A percentile compares a stretch with the other conserved stretches of the same genome.
Conservation (phyloP, 2,329 filamentous ascomycete genomes). For the Fusarium clavum region DNA sequence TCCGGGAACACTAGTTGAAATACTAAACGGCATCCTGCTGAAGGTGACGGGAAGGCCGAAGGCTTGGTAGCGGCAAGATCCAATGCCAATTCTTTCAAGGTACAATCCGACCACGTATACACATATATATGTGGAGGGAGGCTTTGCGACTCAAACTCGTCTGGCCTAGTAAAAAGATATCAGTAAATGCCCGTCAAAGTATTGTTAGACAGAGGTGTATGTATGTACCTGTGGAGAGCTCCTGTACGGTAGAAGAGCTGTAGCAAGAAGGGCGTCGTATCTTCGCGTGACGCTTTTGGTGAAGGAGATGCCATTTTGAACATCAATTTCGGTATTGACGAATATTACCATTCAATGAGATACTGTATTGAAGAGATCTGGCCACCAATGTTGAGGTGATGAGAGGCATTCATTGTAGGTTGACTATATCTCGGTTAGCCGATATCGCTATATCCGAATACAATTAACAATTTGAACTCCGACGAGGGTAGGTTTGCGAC, state of each 20-base stretch:
- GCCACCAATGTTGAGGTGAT: neutral
- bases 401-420: constrained; percentile 8
- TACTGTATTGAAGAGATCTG: neutral
- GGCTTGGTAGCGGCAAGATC: constrained; percentile 77
- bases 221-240: constrained; percentile 73
- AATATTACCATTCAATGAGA: neutral
- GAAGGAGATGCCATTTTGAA: constrained; percentile 32
- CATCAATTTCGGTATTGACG: neutral
- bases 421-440: constrained; percentile 29
- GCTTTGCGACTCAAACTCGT: constrained; percentile 72
- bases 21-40: constrained; percentile 84
- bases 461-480: constrained; percentile 28
- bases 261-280: constrained; percentile 84
- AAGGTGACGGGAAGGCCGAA: constrained; percentile 75
- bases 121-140: constrained; percentile 79
- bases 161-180: constrained; percentile 61
- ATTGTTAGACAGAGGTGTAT: neutral
- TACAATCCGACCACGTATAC: constrained; percentile 88
- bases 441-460: constrained; percentile 39
- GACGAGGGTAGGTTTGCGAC: neutral
- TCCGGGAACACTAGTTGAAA: constrained; percentile 91
- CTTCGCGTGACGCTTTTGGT: constrained; percentile 69
- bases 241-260: constrained; percentile 85
- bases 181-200: neutral
- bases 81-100: constrained; percentile 82